phyloP scores from a whole-genome alignment of 192 early-diverging fungal genomes.

The Gonapodya prolifera region DNA sequence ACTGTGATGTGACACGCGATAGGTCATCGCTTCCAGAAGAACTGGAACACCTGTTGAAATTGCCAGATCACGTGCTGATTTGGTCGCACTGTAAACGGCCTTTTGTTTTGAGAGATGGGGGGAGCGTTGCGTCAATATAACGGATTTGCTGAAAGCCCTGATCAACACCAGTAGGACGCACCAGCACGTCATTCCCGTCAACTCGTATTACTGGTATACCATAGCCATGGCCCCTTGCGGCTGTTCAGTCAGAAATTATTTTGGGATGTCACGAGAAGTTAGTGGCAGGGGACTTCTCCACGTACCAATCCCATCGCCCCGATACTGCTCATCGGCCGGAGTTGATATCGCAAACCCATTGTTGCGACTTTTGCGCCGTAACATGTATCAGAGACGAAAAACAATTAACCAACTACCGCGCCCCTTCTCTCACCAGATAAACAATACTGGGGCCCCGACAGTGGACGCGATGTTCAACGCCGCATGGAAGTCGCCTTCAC shows the following conservation, averaged over 20 bases:
- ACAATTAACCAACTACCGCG: not conserved
- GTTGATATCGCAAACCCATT: conserved; percentile 99
- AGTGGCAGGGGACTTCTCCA: not conserved
- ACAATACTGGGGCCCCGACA: conserved; percentile 78
- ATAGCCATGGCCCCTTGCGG: conserved; percentile 86
- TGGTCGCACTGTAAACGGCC: conserved; percentile 91
- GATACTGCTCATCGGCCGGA: conserved; percentile 86
- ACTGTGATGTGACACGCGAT: conserved; percentile 93
- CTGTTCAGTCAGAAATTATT: conserved; percentile 21
- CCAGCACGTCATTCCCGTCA: conserved; percentile 94
- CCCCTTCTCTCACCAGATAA: conserved; percentile 59
- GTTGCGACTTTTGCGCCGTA: conserved; percentile 57
- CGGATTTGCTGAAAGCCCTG: not conserved
- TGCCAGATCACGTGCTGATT: conserved; percentile 68
- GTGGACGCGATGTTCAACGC: conserved; percentile 96
- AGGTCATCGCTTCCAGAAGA: conserved; percentile 94
- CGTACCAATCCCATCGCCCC: conserved; percentile 83
- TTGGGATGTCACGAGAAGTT: not conserved
- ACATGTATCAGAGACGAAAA: conserved; percentile 1
- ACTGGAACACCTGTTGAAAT: conserved; percentile 75
- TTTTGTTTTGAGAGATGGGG: not conserved
- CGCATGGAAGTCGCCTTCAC: conserved; percentile 96
- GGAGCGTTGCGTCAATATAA: not conserved
- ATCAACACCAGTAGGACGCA: conserved; percentile 5
- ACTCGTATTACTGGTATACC: conserved; percentile 95